Evolutionary conservation across 768 basidiomycete species (phyloP).

Genomic region (Boletus edulis): DNA sequence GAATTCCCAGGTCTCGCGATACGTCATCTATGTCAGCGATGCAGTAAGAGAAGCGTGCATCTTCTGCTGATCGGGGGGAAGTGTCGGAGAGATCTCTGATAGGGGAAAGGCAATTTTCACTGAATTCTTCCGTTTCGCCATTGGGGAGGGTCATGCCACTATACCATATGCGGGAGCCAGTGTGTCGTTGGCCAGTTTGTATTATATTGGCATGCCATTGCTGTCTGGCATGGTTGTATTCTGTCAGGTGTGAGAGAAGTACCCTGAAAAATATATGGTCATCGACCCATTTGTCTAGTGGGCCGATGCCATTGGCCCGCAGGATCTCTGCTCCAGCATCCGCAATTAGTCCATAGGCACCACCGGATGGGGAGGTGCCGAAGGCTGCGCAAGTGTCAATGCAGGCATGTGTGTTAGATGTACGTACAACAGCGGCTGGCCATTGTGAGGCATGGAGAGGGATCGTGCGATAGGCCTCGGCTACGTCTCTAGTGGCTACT

Average conservation of each 20-base stretch:
- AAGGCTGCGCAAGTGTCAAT: not conserved
- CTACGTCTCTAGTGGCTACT: not conserved
- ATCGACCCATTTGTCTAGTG: not conserved
- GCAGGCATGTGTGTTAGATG: not conserved
- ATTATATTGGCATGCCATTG: no score
- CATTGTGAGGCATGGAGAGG: not conserved
- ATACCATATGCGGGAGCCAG: no score
- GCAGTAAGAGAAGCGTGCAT: not conserved
- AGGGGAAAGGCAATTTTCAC: not conserved
- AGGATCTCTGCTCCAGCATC: not conserved
- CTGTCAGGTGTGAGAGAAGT: not conserved
- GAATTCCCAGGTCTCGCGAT: not conserved
- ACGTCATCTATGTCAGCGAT: not conserved
- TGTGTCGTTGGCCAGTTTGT: no score
- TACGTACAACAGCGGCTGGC: not conserved
- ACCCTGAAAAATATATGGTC: not conserved
- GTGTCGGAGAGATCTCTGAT: not conserved
- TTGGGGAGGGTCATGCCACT: no score
- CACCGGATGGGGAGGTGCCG: not conserved
- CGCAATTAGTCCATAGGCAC: not conserved
- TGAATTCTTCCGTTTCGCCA: not conserved
- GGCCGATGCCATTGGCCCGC: not conserved
- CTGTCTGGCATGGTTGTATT: no score
- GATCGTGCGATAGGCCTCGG: not conserved
- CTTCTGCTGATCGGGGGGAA: not conserved